A percentile compares a stretch with the other conserved stretches of the same genome.
These are phyloP conservation scores for Penicillium oxalicum DNA, from an alignment of 2,329 filamentous ascomycete species.

Conservation along the genomic window DNA sequence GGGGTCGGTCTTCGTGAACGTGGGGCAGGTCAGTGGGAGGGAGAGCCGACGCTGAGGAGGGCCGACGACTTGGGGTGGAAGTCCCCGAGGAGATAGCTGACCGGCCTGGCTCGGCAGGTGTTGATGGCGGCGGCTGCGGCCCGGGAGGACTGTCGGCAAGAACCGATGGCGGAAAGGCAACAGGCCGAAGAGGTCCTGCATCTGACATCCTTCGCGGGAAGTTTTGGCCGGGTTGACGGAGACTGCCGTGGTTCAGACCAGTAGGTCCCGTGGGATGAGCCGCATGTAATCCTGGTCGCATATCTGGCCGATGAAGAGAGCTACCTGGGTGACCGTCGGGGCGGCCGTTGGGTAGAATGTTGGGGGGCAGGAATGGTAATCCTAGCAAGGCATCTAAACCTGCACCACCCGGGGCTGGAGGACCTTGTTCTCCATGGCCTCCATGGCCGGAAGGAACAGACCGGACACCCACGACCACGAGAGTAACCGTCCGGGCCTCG, in stretches of 20 bases:
- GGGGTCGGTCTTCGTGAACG: slow-evolving; percentile 34
- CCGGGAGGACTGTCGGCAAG: slow-evolving; percentile 53
- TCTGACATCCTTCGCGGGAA: slow-evolving; percentile 31
- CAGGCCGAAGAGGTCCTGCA: slow-evolving; percentile 21
- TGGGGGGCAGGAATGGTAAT: slow-evolving; percentile 41
- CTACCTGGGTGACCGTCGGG: slow-evolving; percentile 43
- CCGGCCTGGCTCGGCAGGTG: slow-evolving; percentile 54
- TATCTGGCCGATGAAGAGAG: slow-evolving; percentile 49
- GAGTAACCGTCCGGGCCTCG: slow-evolving; percentile 58
- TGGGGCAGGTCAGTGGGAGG: slow-evolving; percentile 34
- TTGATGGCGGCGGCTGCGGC: slow-evolving; percentile 57
- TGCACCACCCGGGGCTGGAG: slow-evolving; percentile 36
- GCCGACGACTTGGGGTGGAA: slow-evolving; percentile 44
- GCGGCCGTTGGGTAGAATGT: slow-evolving; percentile 33
- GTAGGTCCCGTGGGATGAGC: slow-evolving; percentile 51
- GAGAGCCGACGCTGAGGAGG: slow-evolving; percentile 44
- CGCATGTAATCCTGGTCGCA: slow-evolving; percentile 47
- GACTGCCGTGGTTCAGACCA: slow-evolving; percentile 49
- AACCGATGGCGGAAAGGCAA: slow-evolving; percentile 34
- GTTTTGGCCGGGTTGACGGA: slow-evolving; percentile 45
- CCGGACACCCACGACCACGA: slow-evolving; percentile 64
- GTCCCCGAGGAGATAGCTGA: slow-evolving; percentile 51
- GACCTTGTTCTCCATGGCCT: slow-evolving; percentile 41
- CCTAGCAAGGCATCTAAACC: slow-evolving; percentile 43
- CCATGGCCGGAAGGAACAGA: slow-evolving; percentile 54